phyloP scores from a whole-genome alignment of 1,139 yeast species.

The Scheffersomyces parashehatae region DNA sequence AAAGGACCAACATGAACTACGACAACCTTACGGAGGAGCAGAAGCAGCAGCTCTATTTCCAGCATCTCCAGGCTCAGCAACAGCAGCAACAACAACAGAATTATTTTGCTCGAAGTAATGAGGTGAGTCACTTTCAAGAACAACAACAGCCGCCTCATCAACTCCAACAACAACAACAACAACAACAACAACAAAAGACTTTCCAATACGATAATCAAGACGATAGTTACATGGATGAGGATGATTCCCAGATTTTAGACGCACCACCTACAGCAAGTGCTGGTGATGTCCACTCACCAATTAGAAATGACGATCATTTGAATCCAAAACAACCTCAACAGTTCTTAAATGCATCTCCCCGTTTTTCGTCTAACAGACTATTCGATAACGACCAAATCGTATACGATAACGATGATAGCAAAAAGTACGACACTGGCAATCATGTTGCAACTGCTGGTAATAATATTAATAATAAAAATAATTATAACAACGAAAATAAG shows the following conservation, averaged over 20 bases:
- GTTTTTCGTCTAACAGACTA: conserved; percentile 20
- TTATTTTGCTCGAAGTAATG: conserved; percentile 2
- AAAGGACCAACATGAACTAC: conserved; percentile 25
- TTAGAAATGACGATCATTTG: conserved; percentile 7
- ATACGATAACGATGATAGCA: conserved; percentile 11
- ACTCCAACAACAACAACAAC: conserved; percentile 10
- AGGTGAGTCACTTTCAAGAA: conserved; percentile 8
- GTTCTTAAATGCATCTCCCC: conserved; percentile 21
- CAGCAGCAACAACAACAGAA: conserved; percentile 13
- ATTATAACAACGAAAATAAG: conserved; percentile 14
- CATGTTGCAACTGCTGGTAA: neutral
- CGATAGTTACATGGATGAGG: conserved; percentile 47
- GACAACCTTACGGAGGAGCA: conserved; percentile 35
- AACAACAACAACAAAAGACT: conserved; percentile 9
- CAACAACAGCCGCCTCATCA: conserved; percentile 13
- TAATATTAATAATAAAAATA: conserved; percentile 3
- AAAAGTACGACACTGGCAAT: neutral
- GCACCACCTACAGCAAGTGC: conserved; percentile 12
- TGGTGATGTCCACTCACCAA: conserved; percentile 6
- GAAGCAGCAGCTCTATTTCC: conserved; percentile 33
- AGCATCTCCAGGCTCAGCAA: conserved; percentile 20
- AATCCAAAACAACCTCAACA: conserved; percentile 8
- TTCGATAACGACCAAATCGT: conserved; percentile 13
- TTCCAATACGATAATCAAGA: conserved; percentile 15
- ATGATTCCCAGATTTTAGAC: conserved; percentile 24